Conservation (phyloP, 345 rosid species). For the Linum tenue region DNA sequence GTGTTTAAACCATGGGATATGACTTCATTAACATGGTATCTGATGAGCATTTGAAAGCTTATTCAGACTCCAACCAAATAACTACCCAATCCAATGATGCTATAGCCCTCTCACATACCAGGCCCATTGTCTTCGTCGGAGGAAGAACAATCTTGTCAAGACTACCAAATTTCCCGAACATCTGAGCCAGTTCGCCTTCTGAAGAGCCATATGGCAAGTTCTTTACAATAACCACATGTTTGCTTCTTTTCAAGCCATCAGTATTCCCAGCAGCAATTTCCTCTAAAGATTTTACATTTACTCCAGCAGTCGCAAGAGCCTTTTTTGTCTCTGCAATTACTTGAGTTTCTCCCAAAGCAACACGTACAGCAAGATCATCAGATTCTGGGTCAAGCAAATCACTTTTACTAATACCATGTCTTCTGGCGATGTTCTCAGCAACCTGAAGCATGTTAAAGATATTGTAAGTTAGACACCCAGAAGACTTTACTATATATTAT, state of each 20-base stretch:
- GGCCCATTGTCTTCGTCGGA: constrained; percentile 76
- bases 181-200: constrained; percentile 64
- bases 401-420: constrained; percentile 78
- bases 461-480: background rate
- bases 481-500: background rate
- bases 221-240: constrained; percentile 71
- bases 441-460: constrained; percentile 29
- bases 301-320: constrained; percentile 69
- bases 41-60: background rate
- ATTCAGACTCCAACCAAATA: background rate
- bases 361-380: constrained; percentile 90
- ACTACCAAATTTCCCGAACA: constrained; percentile 82
- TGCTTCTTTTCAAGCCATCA: constrained; percentile 64
- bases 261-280: constrained; percentile 53
- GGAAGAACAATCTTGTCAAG: constrained; percentile 78
- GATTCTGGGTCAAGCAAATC: constrained; percentile 83
- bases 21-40: background rate
- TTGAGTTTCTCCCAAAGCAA: constrained; percentile 95
- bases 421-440: constrained; percentile 76
- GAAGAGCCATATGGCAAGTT: constrained; percentile 89
- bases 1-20: background rate
- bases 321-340: constrained; percentile 87
- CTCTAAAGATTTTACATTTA: constrained; percentile 61
- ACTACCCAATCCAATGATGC: background rate
- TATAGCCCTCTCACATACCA: constrained; percentile 36